Conservation (phyloP, 2,329 filamentous ascomycete genomes). For the Monosporascus sp. region DNA sequence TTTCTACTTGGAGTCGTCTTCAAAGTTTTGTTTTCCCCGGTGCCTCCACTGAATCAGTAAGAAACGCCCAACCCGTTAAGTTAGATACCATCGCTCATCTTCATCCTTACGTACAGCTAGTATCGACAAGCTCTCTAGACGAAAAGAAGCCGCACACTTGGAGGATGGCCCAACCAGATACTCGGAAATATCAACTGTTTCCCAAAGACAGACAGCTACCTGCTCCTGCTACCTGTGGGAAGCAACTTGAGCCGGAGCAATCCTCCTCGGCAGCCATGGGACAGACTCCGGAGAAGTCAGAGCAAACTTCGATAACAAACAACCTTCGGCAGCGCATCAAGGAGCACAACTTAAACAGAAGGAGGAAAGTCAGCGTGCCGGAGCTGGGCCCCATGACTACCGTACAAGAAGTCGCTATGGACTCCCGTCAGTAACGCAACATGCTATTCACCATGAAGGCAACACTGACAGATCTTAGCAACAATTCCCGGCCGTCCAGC, state of each 20-base stretch:
- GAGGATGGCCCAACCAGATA: slow-evolving; percentile 54
- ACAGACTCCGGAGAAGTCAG: slow-evolving; percentile 33
- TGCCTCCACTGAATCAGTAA: slow-evolving; percentile 41
- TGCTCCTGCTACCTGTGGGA: slow-evolving; percentile 34
- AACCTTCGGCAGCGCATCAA: slow-evolving; percentile 50
- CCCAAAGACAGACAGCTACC: slow-evolving; percentile 44
- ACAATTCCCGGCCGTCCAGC: slow-evolving; percentile 63
- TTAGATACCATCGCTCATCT: slow-evolving; percentile 19
- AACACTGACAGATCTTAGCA: slow-evolving; percentile 37
- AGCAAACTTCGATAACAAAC: slow-evolving; percentile 32
- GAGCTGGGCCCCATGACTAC: slow-evolving; percentile 65
- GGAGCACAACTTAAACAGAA: slow-evolving; percentile 50
- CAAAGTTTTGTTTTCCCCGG: slow-evolving; percentile 25
- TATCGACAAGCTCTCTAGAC: slow-evolving; percentile 26
- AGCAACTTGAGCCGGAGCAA: slow-evolving; percentile 46
- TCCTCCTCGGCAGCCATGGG: slow-evolving; percentile 37
- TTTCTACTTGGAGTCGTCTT: slow-evolving; percentile 42
- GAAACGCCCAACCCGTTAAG: slow-evolving; percentile 11
- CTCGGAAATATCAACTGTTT: slow-evolving; percentile 57
- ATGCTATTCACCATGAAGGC: slow-evolving; percentile 1
- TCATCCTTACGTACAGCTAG: slow-evolving; percentile 21
- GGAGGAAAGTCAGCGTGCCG: slow-evolving; percentile 59
- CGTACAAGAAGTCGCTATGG: slow-evolving; percentile 62
- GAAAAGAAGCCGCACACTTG: slow-evolving; percentile 48
- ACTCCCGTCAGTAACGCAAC: slow-evolving; percentile 56